Conservation (phyloP, 129 eudicot genomes). For the Kitagawia praeruptora region DNA sequence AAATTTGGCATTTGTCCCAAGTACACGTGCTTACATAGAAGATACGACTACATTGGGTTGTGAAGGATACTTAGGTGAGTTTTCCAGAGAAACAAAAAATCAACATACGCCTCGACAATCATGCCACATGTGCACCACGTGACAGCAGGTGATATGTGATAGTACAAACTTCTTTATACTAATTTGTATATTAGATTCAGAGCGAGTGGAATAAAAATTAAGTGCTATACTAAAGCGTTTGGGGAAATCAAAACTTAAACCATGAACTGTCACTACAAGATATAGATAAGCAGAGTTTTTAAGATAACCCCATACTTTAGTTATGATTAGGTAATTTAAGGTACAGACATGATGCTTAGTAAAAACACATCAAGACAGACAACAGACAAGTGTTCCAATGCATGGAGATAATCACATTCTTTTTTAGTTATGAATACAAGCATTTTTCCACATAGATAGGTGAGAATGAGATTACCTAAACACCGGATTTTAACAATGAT, state of each 20-base stretch:
- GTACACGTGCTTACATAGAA: background rate
- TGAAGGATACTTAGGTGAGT: background rate
- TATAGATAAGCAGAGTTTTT: background rate
- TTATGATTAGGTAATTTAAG: background rate
- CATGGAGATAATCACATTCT: background rate
- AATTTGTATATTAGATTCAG: background rate
- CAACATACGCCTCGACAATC: background rate
- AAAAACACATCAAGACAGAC: background rate
- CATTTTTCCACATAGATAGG: background rate
- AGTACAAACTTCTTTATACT: too few species aligned
- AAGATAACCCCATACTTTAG: too few species aligned
- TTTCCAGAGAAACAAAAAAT: background rate
- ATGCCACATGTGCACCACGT: background rate
- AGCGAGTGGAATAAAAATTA: background rate
- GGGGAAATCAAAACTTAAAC: background rate
- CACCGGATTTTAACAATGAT: conserved; percentile 92
- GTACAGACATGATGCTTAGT: background rate
- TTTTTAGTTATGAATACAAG: background rate
- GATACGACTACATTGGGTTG: background rate
- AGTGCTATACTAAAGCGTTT: background rate
- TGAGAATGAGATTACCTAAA: conserved; percentile 37
- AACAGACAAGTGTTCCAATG: background rate
- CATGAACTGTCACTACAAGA: background rate
- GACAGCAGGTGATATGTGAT: too few species aligned
- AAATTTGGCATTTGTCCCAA: background rate